These are phyloP conservation scores for Chalciporus piperatus DNA, from an alignment of 768 basidiomycete genomes.

Conservation along the genomic window DNA sequence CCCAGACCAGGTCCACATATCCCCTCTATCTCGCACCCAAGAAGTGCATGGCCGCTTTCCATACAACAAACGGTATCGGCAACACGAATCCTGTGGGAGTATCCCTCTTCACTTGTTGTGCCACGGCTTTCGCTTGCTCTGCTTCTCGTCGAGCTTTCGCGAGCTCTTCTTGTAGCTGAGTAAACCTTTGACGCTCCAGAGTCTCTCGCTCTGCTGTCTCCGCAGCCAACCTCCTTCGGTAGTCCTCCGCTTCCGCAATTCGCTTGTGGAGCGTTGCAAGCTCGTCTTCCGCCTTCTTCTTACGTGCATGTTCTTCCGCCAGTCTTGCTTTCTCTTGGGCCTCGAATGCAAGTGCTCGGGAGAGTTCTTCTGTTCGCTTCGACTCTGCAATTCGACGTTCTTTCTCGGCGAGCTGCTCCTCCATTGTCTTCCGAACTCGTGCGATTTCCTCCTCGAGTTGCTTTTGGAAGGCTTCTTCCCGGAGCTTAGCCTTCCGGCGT, in stretches of 20 bases:
- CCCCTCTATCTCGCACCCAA: conserved; percentile 25
- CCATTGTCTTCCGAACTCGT: conserved; percentile 23
- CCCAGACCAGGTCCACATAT: not conserved
- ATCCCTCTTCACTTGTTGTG: conserved; percentile 30
- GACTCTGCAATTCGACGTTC: conserved; percentile 24
- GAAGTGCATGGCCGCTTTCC: conserved; percentile 34
- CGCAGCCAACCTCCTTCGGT: conserved; percentile 26
- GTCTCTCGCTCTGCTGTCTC: conserved; percentile 27
- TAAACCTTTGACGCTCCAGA: conserved; percentile 26
- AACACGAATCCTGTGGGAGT: conserved; percentile 27
- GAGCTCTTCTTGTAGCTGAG: conserved; percentile 32
- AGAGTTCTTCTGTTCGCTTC: conserved; percentile 29
- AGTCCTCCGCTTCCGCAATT: conserved; percentile 27
- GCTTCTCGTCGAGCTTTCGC: conserved; percentile 27
- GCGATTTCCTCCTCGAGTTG: conserved; percentile 28
- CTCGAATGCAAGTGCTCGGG: conserved; percentile 21
- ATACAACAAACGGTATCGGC: conserved; percentile 34
- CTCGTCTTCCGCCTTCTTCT: conserved; percentile 26
- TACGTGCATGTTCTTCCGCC: conserved; percentile 31
- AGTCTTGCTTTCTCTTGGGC: conserved; percentile 30
- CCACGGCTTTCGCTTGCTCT: conserved; percentile 19
- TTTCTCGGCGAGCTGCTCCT: conserved; percentile 18
- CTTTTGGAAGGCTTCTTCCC: conserved; percentile 24
- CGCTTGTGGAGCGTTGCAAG: conserved; percentile 25
- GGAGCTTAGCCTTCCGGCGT: conserved; percentile 20